Base-by-base conservation (phyloP, 2,329 filamentous ascomycete species). In the Aspergillus unguis region DNA sequence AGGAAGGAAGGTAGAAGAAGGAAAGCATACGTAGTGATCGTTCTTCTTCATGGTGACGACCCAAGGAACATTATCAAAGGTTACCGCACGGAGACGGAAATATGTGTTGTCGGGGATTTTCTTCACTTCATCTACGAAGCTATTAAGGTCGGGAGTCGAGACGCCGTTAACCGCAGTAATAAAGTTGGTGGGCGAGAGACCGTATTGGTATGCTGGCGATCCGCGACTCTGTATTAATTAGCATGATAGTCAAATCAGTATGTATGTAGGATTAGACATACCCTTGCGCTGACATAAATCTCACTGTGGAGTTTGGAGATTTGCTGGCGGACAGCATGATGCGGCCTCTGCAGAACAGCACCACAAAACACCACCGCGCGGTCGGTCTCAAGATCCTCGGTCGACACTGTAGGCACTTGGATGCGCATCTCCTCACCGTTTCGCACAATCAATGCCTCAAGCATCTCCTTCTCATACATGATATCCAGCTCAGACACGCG, bases 21-120 rank as follows among this genome's bases (percentile, higher is more conserved):
- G 35, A 36, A 4, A 11, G 68, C 75, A 66, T 64, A 80, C 77
- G 71, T 99, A 99, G 73, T 99, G 94, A 69, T 99, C 92, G 63
- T 96, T 96, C 82, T 97, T 97, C 85, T 99, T 99, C 89, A 99
- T 96, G 6, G 94, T 99, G 36, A 95, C 90, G n/a, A 99, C 91
- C 91, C 94, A 99, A 3, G 92, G 92, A 7, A 99, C 91, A 65
- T 95, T 95, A 71, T 99, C 94, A 66, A 99, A 99, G 0, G 94
- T 97, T 71, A 97, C 90, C n/a, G 94, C 90, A 71, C 92, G 92
- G 48, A 99, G 80, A 17, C 94, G 86, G 84, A 99, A 99, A 74
- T 99, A 99, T 2, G 91, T 96, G 67, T 99, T 99, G 64, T 99
- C 91, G 0, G 90, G 88, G 62, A 99, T 96, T 71, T 88, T 86